Evolutionary conservation across 805 yeast species (phyloP).

Genomic region (Cyberlindnera maclurae): DNA sequence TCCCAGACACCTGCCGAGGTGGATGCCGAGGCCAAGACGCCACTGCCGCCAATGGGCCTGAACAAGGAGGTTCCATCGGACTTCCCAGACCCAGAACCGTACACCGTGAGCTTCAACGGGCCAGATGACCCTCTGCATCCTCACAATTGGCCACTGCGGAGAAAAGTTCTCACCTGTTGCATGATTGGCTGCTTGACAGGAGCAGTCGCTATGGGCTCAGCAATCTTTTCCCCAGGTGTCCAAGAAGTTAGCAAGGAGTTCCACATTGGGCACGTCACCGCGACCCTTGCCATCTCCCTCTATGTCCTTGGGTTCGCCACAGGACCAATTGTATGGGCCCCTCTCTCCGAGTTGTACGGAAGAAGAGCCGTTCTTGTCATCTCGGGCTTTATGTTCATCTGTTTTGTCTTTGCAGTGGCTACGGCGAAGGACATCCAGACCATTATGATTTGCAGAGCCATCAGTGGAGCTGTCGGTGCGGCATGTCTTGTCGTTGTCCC

Average conservation of each 20-base stretch:
- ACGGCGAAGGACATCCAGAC: slow-evolving; percentile 76
- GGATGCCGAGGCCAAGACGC: slow-evolving; percentile 27
- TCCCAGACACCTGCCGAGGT: slow-evolving; percentile 22
- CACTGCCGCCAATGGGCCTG: slow-evolving; percentile 59
- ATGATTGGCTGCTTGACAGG: slow-evolving; percentile 45
- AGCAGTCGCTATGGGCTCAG: slow-evolving; percentile 67
- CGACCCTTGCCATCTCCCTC: slow-evolving; percentile 67
- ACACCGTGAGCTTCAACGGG: slow-evolving; percentile 69
- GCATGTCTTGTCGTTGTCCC: slow-evolving; percentile 84
- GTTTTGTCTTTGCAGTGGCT: slow-evolving; percentile 69
- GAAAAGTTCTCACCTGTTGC: slow-evolving; percentile 38
- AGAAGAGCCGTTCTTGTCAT: slow-evolving; percentile 54
- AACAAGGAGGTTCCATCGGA: slow-evolving; percentile 34
- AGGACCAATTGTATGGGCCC: slow-evolving; percentile 91
- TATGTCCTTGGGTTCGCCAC: slow-evolving; percentile 91
- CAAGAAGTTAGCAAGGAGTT: slow-evolving; percentile 40
- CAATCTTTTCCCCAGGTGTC: slow-evolving; percentile 67
- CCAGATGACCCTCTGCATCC: slow-evolving; percentile 77
- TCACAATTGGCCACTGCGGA: slow-evolving; percentile 57
- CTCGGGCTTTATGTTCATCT: slow-evolving; percentile 47
- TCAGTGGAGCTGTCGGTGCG: slow-evolving; percentile 77
- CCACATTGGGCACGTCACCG: slow-evolving; percentile 61
- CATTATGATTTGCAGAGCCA: slow-evolving; percentile 67
- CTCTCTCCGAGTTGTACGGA: slow-evolving; percentile 73
- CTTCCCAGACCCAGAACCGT: slow-evolving; percentile 59